Conservation (phyloP, 2,329 filamentous ascomycete species). For the Pestalotiopsis sp. region DNA sequence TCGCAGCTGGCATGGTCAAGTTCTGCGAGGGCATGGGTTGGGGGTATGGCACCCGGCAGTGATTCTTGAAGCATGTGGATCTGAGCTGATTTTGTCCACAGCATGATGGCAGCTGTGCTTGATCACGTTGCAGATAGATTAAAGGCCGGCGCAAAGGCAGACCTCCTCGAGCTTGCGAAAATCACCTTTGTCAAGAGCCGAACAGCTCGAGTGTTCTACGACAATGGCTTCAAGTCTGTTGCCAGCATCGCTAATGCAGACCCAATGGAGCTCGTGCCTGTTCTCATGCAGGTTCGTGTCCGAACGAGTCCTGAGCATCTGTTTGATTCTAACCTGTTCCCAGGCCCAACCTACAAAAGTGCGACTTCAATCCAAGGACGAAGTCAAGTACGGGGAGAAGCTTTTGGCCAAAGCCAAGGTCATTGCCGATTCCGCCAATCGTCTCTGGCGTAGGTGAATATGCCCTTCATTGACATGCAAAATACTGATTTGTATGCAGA, state of each 20-base stretch:
- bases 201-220: conserved; percentile 73
- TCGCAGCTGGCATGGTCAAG: conserved; percentile 77
- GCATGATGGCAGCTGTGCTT: conserved; percentile 69
- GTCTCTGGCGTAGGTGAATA: conserved; percentile 62
- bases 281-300: conserved; percentile 66
- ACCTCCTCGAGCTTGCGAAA: conserved; percentile 70
- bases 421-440: conserved; percentile 69
- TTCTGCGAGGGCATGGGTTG: conserved; percentile 79
- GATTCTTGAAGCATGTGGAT: neutral
- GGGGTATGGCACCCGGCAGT: conserved; percentile 48
- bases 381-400: conserved; percentile 64
- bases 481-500: conserved; percentile 34
- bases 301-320: neutral
- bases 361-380: conserved; percentile 56
- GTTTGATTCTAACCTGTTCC: neutral
- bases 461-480: conserved; percentile 10
- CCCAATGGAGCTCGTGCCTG: conserved; percentile 66
- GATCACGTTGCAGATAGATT: conserved; percentile 77
- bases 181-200: conserved; percentile 77
- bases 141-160: conserved; percentile 70
- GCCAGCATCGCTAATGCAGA: conserved; percentile 70
- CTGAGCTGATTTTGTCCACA: conserved; percentile 26
- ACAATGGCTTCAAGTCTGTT: conserved; percentile 72
- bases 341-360: conserved; percentile 69
- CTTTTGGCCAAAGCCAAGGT: conserved; percentile 66